Percentiles rank a stretch among this genome's conserved stretches.
These are phyloP conservation scores for Fusarium tupiense DNA, from an alignment of 2,329 filamentous ascomycete genomes.

Conservation along the genomic window DNA sequence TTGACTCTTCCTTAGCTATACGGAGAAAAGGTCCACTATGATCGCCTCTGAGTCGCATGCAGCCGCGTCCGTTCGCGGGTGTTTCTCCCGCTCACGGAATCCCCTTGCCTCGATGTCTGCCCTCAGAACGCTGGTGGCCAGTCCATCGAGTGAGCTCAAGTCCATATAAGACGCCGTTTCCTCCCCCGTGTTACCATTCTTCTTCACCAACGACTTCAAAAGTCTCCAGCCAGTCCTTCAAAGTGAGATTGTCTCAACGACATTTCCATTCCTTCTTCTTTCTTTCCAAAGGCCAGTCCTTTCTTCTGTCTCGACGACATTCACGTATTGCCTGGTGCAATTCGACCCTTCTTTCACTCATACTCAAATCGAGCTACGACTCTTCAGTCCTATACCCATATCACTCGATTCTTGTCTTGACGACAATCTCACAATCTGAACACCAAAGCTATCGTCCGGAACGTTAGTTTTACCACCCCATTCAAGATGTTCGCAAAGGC, in stretches of 20 bases:
- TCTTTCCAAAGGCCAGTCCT: constrained; percentile 43
- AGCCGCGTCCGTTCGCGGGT: constrained; percentile 34
- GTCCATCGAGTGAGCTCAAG: constrained; percentile 26
- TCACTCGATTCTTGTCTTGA: constrained; percentile 43
- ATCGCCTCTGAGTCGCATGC: constrained; percentile 26
- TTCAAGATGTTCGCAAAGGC: constrained; percentile 63
- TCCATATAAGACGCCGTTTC: constrained; percentile 39
- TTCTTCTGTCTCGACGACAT: constrained; percentile 34
- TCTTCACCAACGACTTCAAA: constrained; percentile 40
- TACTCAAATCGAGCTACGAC: constrained; percentile 31
- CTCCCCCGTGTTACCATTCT: constrained; percentile 17
- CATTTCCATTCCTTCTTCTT: constrained; percentile 43
- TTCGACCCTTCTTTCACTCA: constrained; percentile 38
- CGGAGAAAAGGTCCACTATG: constrained; percentile 26
- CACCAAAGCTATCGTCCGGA: constrained; percentile 45
- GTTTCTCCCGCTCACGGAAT: constrained; percentile 16
- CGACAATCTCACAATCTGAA: constrained; percentile 39
- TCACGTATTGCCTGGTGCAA: constrained; percentile 43
- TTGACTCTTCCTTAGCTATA: constrained; percentile 46
- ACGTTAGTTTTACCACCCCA: constrained; percentile 39
- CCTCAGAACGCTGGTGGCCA: constrained; percentile 20
- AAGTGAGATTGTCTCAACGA: constrained; percentile 44
- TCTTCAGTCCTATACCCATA: constrained; percentile 33
- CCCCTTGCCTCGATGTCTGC: constrained; percentile 27
- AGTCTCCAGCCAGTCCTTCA: constrained; percentile 43